Conservation (phyloP, 23 red algal species). For the Gracilaria gracilis region DNA sequence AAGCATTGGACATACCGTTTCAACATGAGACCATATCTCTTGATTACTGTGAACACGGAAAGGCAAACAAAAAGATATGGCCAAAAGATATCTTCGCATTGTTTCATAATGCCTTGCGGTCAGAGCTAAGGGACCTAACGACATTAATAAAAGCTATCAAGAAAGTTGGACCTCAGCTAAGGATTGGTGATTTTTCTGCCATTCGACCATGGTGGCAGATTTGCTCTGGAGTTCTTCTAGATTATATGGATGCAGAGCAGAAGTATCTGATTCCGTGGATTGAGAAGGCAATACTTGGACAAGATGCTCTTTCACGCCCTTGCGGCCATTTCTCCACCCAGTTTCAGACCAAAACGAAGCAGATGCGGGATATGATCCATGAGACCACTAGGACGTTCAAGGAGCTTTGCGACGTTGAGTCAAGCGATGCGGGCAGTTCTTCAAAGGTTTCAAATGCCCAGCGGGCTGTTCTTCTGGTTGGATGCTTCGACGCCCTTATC, state of each 20-base stretch:
- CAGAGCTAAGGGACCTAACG: conserved; percentile 52
- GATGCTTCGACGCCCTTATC: conserved; percentile 35
- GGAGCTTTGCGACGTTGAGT: conserved; percentile 37
- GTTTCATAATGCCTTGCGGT: conserved; percentile 52
- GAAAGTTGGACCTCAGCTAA: conserved; percentile 36
- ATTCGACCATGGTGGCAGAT: conserved; percentile 66
- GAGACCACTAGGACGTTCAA: conserved; percentile 11
- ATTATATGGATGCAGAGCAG: conserved; percentile 54
- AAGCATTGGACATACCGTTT: conserved; percentile 39
- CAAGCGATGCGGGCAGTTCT: neutral
- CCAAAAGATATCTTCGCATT: conserved; percentile 69
- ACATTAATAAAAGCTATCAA: conserved; percentile 28
- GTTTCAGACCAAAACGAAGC: neutral
- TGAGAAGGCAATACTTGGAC: conserved; percentile 5
- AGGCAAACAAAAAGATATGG: conserved; percentile 58
- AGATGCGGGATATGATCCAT: conserved; percentile 7
- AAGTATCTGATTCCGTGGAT: conserved; percentile 63
- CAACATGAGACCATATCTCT: conserved; percentile 42
- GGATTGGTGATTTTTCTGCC: conserved; percentile 42
- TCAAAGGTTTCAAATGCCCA: conserved; percentile 16
- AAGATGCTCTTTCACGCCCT: neutral
- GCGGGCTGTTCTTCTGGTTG: conserved; percentile 19
- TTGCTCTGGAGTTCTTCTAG: conserved; percentile 47
- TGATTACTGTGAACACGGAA: conserved; percentile 54
- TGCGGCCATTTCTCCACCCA: conserved; percentile 19